Conservation (phyloP, 2,329 filamentous ascomycete genomes). For the Talaromyces sp. region DNA sequence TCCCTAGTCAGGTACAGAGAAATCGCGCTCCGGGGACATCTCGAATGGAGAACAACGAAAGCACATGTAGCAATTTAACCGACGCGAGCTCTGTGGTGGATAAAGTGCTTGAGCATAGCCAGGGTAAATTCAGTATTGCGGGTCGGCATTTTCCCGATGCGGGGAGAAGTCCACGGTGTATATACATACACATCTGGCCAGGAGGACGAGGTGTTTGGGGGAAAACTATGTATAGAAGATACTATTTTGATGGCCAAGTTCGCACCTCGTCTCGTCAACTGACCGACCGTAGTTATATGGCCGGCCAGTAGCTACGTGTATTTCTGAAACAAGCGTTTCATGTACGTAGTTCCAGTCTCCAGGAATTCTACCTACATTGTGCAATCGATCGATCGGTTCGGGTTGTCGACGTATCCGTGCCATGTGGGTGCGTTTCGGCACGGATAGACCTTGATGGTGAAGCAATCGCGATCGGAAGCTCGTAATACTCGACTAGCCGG, state of each 20-base stretch:
- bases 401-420: not conserved
- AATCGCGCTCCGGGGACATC: not conserved
- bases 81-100: not conserved
- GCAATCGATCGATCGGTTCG: not conserved
- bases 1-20: constrained; percentile 49
- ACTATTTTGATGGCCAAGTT: no score
- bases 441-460: not conserved
- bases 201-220: no score
- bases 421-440: not conserved
- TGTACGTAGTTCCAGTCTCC: no score
- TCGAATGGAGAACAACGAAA: not conserved
- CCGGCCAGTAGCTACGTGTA: no score
- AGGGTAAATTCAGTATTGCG: constrained; percentile 4
- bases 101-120: not conserved
- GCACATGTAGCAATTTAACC: constrained; percentile 43
- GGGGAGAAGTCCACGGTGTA: not conserved
- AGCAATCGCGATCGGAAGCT: not conserved
- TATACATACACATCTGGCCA: not conserved
- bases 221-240: no score
- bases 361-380: no score
- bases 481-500: not conserved
- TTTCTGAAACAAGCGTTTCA: no score
- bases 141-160: not conserved
- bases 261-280: no score
- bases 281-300: no score